phyloP scores from a whole-genome alignment of 2,329 filamentous ascomycete species.

The Sporothrix sp. region DNA sequence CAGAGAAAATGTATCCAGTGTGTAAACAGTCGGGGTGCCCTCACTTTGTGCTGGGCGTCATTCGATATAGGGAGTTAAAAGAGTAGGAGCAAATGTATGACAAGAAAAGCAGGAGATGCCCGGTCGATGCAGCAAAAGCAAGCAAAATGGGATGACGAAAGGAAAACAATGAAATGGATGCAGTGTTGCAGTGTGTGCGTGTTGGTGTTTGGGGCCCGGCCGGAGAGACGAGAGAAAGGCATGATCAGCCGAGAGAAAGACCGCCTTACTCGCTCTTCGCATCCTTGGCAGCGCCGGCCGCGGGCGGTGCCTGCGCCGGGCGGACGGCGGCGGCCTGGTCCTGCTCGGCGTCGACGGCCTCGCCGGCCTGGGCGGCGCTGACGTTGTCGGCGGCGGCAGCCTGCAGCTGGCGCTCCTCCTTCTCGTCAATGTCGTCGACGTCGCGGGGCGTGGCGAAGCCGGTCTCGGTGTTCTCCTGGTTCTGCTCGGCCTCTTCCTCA shows the following conservation, averaged over 20 bases:
- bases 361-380: constrained; percentile 40
- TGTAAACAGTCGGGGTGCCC: neutral
- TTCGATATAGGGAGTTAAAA: constrained; percentile 2
- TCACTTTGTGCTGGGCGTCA: neutral
- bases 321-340: constrained; percentile 38
- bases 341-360: constrained; percentile 46
- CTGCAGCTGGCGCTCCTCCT: constrained; percentile 60
- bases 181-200: too few species aligned
- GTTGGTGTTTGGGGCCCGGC: constrained; percentile 3
- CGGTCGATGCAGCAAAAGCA: neutral
- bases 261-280: constrained; percentile 22
- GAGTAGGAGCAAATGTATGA: neutral
- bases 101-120: neutral
- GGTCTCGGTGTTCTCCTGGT: constrained; percentile 65
- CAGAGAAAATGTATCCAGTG: constrained; percentile 7
- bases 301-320: constrained; percentile 31
- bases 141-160: neutral
- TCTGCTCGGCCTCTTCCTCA: constrained; percentile 91
- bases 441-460: constrained; percentile 72
- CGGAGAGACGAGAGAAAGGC: neutral
- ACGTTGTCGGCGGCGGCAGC: constrained; percentile 37
- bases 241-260: neutral
- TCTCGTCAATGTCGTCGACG: constrained; percentile 87
- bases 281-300: constrained; percentile 33
- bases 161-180: neutral